A percentile compares a stretch with the other conserved stretches of the same genome.
These are phyloP conservation scores for Cercospora sesami DNA, from an alignment of 2,329 filamentous ascomycete genomes.

Conservation along the genomic window DNA sequence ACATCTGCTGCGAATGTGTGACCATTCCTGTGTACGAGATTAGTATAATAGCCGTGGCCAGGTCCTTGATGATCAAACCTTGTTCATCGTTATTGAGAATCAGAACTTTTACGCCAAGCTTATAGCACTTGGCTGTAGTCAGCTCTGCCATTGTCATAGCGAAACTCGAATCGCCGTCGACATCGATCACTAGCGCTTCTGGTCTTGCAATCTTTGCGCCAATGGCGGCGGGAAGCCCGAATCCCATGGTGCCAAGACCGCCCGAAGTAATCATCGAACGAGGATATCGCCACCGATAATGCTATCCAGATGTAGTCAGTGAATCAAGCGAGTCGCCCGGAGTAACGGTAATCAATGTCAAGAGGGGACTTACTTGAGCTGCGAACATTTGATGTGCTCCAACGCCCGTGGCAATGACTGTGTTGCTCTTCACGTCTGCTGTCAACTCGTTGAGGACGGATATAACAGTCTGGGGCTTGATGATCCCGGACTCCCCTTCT, in stretches of 20 bases:
- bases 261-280: conserved; percentile 94
- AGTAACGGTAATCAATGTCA: no score
- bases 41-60: neutral
- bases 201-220: neutral
- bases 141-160: neutral
- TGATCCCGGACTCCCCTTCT: conserved; percentile 63
- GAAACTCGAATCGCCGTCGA: neutral
- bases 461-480: conserved; percentile 92
- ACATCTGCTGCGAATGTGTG: conserved; percentile 94
- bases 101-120: neutral
- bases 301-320: conserved; percentile 63
- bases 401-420: conserved; percentile 50
- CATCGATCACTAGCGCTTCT: neutral
- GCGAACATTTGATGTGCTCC: neutral
- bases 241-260: conserved; percentile 93
- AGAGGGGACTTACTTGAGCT: neutral
- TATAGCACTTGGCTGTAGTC: neutral
- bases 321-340: no score
- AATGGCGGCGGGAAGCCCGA: conserved; percentile 89
- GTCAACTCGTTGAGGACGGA: conserved; percentile 85
- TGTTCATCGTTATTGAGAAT: neutral
- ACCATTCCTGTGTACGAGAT: conserved; percentile 66
- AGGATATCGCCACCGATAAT: conserved; percentile 89
- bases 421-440: conserved; percentile 73
- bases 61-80: neutral